phyloP scores from a whole-genome alignment of 2,329 filamentous ascomycete species.

The Bipolaris cookei region DNA sequence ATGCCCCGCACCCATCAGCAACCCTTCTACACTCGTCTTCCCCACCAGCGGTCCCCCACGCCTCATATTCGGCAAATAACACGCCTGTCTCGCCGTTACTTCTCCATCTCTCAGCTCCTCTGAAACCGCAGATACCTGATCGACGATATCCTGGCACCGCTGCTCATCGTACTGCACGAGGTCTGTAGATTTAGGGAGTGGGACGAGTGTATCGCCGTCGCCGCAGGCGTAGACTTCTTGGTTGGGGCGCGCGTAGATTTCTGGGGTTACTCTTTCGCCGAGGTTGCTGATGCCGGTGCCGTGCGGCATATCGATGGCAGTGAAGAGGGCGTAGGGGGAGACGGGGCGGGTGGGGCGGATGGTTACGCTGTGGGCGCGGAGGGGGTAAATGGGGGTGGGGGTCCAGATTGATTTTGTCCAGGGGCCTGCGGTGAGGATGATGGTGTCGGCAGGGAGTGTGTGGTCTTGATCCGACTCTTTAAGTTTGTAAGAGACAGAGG shows the following conservation, averaged over 20 bases:
- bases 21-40: constrained; percentile 70
- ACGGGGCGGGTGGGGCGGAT: constrained; percentile 66
- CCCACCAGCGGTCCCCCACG: constrained; percentile 78
- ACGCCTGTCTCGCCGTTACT: constrained; percentile 81
- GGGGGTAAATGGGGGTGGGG: constrained; percentile 62
- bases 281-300: constrained; percentile 39
- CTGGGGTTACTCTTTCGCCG: constrained; percentile 72
- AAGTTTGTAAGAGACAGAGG: constrained; percentile 67
- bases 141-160: constrained; percentile 83
- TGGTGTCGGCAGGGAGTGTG: constrained; percentile 61
- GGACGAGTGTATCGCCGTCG: constrained; percentile 77
- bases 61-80: constrained; percentile 83
- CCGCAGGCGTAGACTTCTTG: constrained; percentile 94
- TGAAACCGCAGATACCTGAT: constrained; percentile 71
- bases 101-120: constrained; percentile 55
- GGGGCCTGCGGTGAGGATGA: constrained; percentile 67
- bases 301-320: constrained; percentile 77
- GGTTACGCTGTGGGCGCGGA: constrained; percentile 69
- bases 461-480: constrained; percentile 55
- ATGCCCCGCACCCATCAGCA: constrained; percentile 87
- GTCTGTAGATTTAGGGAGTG: constrained; percentile 77
- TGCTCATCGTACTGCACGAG: constrained; percentile 75
- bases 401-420: constrained; percentile 64
- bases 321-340: constrained; percentile 81
- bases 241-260: constrained; percentile 91